Conservation (phyloP, 2,329 filamentous ascomycete species). For the Penicillium verrucosum region DNA sequence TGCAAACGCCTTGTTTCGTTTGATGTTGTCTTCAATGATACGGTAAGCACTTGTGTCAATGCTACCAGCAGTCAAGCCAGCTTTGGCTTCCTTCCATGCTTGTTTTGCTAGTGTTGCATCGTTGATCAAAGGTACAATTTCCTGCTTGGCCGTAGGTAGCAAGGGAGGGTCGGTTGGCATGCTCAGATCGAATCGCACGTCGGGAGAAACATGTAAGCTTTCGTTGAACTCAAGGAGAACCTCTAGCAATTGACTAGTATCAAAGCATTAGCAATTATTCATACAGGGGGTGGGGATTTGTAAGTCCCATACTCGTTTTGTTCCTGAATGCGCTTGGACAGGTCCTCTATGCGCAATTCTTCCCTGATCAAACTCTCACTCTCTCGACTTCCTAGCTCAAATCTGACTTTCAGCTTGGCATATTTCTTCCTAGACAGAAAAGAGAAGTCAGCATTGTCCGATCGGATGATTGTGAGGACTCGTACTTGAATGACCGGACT, state of each 20-base stretch:
- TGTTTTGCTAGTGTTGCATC: slow-evolving; percentile 34
- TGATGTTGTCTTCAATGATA: slow-evolving; percentile 39
- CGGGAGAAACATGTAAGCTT: slow-evolving; percentile 69
- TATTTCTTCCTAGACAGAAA: slow-evolving; percentile 71
- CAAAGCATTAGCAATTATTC: slow-evolving; percentile 8
- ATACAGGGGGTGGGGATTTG: background rate
- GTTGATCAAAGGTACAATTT: slow-evolving; percentile 32
- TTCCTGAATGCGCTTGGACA: slow-evolving; percentile 78
- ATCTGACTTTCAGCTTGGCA: slow-evolving; percentile 76
- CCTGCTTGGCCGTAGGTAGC: slow-evolving; percentile 47
- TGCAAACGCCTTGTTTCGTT: slow-evolving; percentile 39
- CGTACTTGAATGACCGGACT: slow-evolving; percentile 66
- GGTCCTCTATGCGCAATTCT: slow-evolving; percentile 75
- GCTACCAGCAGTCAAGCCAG: slow-evolving; percentile 35
- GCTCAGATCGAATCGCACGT: slow-evolving; percentile 70
- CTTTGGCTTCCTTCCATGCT: slow-evolving; percentile 40
- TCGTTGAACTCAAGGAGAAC: slow-evolving; percentile 87
- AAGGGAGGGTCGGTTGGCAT: slow-evolving; percentile 44
- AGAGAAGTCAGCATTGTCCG: slow-evolving; percentile 14
- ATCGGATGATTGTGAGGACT: background rate
- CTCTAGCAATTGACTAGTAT: slow-evolving; percentile 75
- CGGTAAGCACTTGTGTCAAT: slow-evolving; percentile 38
- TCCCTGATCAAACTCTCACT: slow-evolving; percentile 62
- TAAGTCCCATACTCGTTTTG: slow-evolving; percentile 76
- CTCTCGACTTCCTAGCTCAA: slow-evolving; percentile 76